phyloP scores from a whole-genome alignment of 2,329 filamentous ascomycete species.

The Fusarium sp. region DNA sequence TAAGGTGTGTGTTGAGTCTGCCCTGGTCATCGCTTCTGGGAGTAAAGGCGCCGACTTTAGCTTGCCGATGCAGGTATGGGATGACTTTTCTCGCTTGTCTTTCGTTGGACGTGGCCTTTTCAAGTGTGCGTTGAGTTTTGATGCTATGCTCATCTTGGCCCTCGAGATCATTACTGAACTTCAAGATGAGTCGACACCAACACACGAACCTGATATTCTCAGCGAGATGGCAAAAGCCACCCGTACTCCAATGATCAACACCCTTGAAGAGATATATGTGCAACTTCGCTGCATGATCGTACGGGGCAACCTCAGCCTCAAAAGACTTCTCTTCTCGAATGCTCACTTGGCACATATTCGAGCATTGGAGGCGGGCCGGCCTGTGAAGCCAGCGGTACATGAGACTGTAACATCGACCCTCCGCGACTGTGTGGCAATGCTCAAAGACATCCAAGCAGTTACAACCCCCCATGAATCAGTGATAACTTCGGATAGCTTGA shows the following conservation, averaged over 20 bases:
- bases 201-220: constrained; percentile 35
- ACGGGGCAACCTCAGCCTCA: constrained; percentile 38
- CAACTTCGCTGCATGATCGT: constrained; percentile 33
- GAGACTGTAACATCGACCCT: constrained; percentile 33
- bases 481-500: constrained; percentile 20
- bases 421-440: constrained; percentile 26
- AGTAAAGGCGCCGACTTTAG: constrained; percentile 26
- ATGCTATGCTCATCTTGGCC: constrained; percentile 37
- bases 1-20: constrained; percentile 39
- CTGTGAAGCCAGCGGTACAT: constrained; percentile 37
- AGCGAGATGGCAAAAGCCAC: constrained; percentile 35
- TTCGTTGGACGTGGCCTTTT: constrained; percentile 41
- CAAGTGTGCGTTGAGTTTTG: constrained; percentile 41
- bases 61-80: constrained; percentile 27
- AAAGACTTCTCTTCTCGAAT: constrained; percentile 37
- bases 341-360: constrained; percentile 38
- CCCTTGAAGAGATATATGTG: constrained; percentile 26
- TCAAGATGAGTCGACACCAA: constrained; percentile 33
- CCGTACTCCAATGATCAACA: constrained; percentile 34
- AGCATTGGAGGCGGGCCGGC: constrained; percentile 32
- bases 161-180: constrained; percentile 39
- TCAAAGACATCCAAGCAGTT: constrained; percentile 20
- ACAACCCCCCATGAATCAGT: constrained; percentile 33
- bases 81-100: constrained; percentile 35
- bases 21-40: constrained; percentile 36